Percentiles rank a stretch among this genome's conserved stretches.
These are phyloP conservation scores for Hansenula sp. DNA, from an alignment of 1,139 yeast genomes.

Conservation along the genomic window DNA sequence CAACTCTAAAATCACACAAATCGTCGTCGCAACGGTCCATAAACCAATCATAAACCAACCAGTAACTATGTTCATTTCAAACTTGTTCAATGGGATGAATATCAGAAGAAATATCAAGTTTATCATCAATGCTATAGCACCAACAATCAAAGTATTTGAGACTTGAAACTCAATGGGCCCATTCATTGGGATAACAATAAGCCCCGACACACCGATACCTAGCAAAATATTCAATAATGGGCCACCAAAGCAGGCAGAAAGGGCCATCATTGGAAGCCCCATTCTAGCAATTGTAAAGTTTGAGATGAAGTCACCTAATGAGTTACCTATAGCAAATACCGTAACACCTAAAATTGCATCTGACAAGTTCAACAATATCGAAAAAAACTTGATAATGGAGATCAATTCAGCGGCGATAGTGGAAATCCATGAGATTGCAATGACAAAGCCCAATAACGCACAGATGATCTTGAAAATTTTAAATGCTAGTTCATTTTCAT, in stretches of 20 bases:
- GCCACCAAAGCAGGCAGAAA: slow-evolving; percentile 94
- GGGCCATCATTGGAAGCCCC: slow-evolving; percentile 91
- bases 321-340: slow-evolving; percentile 88
- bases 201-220: slow-evolving; percentile 66
- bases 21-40: slow-evolving; percentile 49
- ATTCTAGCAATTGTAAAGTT: slow-evolving; percentile 78
- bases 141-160: slow-evolving; percentile 44
- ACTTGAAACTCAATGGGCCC: slow-evolving; percentile 34
- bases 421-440: slow-evolving; percentile 73
- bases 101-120: slow-evolving; percentile 51
- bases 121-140: slow-evolving; percentile 47
- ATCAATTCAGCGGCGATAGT: slow-evolving; percentile 76
- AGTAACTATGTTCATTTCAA: slow-evolving; percentile 59
- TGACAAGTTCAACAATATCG: slow-evolving; percentile 57
- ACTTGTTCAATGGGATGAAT: slow-evolving; percentile 57
- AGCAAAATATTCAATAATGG: slow-evolving; percentile 65
- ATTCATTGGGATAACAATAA: slow-evolving; percentile 39
- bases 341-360: slow-evolving; percentile 84
- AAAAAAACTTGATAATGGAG: slow-evolving; percentile 57
- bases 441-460: slow-evolving; percentile 57
- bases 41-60: slow-evolving; percentile 51
- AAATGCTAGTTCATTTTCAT: slow-evolving; percentile 1
- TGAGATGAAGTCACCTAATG: slow-evolving; percentile 84
- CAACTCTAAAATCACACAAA: slow-evolving; percentile 31
- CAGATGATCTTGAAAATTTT: slow-evolving; percentile 17